Conservation (phyloP, 2,329 filamentous ascomycete species). For the Sporothrix luriei region DNA sequence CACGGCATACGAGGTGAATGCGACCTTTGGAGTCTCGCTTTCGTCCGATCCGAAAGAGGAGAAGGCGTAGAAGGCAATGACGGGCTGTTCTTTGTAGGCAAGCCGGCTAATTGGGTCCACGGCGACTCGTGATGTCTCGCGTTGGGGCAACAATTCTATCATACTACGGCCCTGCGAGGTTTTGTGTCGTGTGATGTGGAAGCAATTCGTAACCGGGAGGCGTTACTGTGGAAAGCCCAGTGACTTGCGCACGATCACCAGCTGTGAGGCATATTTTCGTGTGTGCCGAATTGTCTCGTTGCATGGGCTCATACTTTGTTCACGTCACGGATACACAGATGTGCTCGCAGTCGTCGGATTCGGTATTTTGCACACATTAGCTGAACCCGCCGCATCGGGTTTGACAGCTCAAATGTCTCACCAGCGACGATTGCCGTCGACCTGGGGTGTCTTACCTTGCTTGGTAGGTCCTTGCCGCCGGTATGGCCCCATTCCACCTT, state of each 20-base stretch:
- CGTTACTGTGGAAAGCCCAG: too few species aligned
- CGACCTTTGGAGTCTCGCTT: not conserved
- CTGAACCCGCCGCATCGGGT: constrained; percentile 19
- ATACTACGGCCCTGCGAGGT: not conserved
- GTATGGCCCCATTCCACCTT: not conserved
- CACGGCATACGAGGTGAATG: not conserved
- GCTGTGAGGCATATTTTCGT: too few species aligned
- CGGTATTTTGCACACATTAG: not conserved
- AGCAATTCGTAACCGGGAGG: too few species aligned
- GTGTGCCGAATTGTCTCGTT: too few species aligned
- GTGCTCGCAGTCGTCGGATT: not conserved
- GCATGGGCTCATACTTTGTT: too few species aligned
- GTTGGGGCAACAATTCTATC: not conserved
- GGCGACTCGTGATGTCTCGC: not conserved
- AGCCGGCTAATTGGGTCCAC: not conserved
- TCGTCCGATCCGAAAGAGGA: not conserved
- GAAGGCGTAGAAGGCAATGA: not conserved
- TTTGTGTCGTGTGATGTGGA: too few species aligned
- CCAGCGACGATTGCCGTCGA: too few species aligned
- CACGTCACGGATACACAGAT: not conserved
- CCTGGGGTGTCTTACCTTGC: not conserved
- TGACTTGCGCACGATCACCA: too few species aligned
- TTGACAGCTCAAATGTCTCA: constrained; percentile 23
- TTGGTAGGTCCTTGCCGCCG: not conserved
- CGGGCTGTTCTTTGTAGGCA: not conserved